Conservation (phyloP, 2,329 filamentous ascomycete genomes). For the Monosporascus sp. region DNA sequence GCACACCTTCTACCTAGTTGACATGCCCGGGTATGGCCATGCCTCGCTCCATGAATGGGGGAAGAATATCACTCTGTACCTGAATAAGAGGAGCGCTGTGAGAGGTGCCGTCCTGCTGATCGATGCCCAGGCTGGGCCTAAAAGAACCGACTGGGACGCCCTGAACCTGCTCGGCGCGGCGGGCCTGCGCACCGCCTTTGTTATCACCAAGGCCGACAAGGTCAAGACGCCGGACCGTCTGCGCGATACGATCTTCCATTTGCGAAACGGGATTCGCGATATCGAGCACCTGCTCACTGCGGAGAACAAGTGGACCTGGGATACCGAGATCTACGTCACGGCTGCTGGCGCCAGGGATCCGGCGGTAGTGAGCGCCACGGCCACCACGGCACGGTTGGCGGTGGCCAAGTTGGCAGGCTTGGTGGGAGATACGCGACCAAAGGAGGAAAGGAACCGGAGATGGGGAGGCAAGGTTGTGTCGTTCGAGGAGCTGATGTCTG, state of each 20-base stretch:
- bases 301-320: slow-evolving; percentile 20
- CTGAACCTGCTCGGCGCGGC: slow-evolving; percentile 40
- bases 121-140: slow-evolving; percentile 46
- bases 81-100: slow-evolving; percentile 40
- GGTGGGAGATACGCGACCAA: slow-evolving; percentile 16
- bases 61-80: slow-evolving; percentile 44
- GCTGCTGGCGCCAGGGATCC: slow-evolving; percentile 21
- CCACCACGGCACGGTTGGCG: slow-evolving; percentile 21
- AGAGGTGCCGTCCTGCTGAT: slow-evolving; percentile 49
- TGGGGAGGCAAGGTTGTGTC: slow-evolving; percentile 29
- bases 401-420: slow-evolving; percentile 25
- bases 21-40: slow-evolving; percentile 47
- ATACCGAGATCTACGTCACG: slow-evolving; percentile 26
- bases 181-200: slow-evolving; percentile 40
- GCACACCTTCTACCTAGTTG: slow-evolving; percentile 44
- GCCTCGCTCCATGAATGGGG: slow-evolving; percentile 46
- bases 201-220: slow-evolving; percentile 55
- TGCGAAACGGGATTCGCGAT: slow-evolving; percentile 19
- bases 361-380: slow-evolving; percentile 13
- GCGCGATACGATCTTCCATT: slow-evolving; percentile 18
- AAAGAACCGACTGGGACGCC: slow-evolving; percentile 41
- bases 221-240: slow-evolving; percentile 21
- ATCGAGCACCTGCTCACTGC: slow-evolving; percentile 11
- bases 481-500: slow-evolving; percentile 28
- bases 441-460: slow-evolving; percentile 28